Conservation (phyloP, 768 basidiomycete species). For the Pleurotus sapidus region DNA sequence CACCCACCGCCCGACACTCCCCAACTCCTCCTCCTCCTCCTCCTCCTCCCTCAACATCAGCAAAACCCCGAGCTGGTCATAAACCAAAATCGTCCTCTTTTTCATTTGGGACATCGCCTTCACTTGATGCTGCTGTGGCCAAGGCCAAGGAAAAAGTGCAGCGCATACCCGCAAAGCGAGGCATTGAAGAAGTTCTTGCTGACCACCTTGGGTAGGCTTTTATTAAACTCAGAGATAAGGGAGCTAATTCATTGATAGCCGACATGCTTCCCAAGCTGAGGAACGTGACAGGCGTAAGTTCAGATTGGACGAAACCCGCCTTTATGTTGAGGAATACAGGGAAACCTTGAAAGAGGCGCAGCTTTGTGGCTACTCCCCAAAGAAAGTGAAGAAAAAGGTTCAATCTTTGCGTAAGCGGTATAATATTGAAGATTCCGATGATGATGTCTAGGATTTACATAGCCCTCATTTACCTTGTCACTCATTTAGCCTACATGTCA, state of each 20-base stretch:
- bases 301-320: background rate
- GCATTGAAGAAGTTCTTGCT: background rate
- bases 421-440: background rate
- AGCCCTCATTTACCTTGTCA: background rate
- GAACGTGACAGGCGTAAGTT: background rate
- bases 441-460: background rate
- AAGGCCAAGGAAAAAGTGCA: background rate
- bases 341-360: background rate
- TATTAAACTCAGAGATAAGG: background rate
- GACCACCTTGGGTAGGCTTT: background rate
- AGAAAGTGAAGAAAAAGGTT: background rate
- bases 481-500: too few relatives aligned
- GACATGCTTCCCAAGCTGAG: background rate
- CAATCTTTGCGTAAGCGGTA: background rate
- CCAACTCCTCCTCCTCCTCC: background rate
- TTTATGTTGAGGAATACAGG: background rate
- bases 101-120: background rate
- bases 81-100: background rate
- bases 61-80: background rate
- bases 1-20: too few relatives aligned
- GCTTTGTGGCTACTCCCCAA: background rate
- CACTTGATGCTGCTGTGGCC: background rate
- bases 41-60: background rate
- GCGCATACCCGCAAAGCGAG: background rate
- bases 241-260: background rate